Evolutionary conservation across 495 filamentous ascomycete genomes (phyloP).

Genomic region (Antarctomyces pellizariae): DNA sequence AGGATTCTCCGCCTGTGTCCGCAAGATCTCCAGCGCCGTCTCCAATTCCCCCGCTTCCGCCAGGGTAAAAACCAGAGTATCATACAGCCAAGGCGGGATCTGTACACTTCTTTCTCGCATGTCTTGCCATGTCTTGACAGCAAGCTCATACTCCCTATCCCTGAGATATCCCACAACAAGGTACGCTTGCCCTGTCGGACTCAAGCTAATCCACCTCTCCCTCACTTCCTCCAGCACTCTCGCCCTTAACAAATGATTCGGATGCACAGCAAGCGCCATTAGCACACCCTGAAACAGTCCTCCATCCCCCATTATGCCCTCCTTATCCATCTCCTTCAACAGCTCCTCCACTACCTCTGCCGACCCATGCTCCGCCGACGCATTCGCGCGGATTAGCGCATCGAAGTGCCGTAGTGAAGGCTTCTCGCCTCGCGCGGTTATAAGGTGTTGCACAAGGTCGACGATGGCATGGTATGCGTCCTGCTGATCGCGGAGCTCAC

Average conservation of each 20-base stretch:
- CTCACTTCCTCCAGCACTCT: constrained; percentile 48
- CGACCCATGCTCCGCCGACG: constrained; percentile 35
- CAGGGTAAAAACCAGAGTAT: constrained; percentile 47
- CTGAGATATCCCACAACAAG: constrained; percentile 51
- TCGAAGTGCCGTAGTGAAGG: constrained; percentile 49
- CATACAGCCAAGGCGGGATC: constrained; percentile 48
- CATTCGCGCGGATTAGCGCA: constrained; percentile 46
- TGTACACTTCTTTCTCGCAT: constrained; percentile 32
- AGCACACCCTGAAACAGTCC: constrained; percentile 48
- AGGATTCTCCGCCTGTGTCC: constrained; percentile 22
- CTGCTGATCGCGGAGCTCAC: constrained; percentile 13
- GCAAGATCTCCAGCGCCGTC: constrained; percentile 43
- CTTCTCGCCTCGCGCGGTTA: constrained; percentile 33
- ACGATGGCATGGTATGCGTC: constrained; percentile 14
- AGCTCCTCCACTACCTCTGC: constrained; percentile 32
- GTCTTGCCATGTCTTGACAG: constrained; percentile 43
- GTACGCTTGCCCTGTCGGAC: constrained; percentile 36
- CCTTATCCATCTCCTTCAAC: constrained; percentile 42
- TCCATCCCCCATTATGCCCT: constrained; percentile 33
- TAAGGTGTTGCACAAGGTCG: constrained; percentile 27
- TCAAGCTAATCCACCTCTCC: constrained; percentile 43
- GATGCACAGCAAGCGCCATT: constrained; percentile 58
- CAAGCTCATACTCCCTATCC: constrained; percentile 63
- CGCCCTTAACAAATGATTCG: constrained; percentile 53
- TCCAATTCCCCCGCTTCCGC: constrained; percentile 48